phyloP scores from a whole-genome alignment of 179 eudicot species.

The Beta lomatogona region DNA sequence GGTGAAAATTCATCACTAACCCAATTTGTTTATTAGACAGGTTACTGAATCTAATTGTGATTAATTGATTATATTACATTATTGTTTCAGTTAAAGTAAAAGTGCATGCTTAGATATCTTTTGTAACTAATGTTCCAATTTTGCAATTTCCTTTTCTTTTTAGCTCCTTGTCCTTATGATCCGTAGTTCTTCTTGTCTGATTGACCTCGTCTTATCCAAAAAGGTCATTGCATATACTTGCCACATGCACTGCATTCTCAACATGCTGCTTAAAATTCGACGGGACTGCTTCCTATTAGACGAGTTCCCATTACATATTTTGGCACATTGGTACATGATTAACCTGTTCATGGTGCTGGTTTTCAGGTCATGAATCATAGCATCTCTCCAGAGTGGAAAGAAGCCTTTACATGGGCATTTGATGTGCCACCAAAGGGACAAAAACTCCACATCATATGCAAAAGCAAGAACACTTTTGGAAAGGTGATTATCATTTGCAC shows the following conservation, averaged over 20 bases:
- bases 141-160: background rate
- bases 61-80: too few species aligned
- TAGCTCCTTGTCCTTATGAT: too few species aligned
- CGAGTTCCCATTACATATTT: background rate
- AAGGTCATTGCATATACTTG: background rate
- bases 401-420: slow-evolving; percentile 81
- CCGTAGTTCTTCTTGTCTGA: background rate
- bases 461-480: slow-evolving; percentile 79
- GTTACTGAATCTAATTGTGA: too few species aligned
- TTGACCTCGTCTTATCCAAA: background rate
- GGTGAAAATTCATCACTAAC: background rate
- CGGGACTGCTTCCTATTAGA: background rate
- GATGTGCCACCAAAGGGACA: slow-evolving; percentile 92
- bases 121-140: background rate
- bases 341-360: slow-evolving; percentile 9
- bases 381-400: slow-evolving; percentile 80
- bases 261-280: background rate
- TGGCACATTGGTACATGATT: slow-evolving; percentile 1
- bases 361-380: slow-evolving; percentile 60
- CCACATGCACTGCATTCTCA: background rate
- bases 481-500: slow-evolving; percentile 45
- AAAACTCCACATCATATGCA: slow-evolving; percentile 73
- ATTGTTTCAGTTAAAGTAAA: too few species aligned
- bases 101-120: too few species aligned
- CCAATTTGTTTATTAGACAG: too few species aligned